Percentiles rank a stretch among this genome's conserved stretches.
phyloP scores from a whole-genome alignment of 1,284 basidiomycete genomes.

The Puccinia horiana region DNA sequence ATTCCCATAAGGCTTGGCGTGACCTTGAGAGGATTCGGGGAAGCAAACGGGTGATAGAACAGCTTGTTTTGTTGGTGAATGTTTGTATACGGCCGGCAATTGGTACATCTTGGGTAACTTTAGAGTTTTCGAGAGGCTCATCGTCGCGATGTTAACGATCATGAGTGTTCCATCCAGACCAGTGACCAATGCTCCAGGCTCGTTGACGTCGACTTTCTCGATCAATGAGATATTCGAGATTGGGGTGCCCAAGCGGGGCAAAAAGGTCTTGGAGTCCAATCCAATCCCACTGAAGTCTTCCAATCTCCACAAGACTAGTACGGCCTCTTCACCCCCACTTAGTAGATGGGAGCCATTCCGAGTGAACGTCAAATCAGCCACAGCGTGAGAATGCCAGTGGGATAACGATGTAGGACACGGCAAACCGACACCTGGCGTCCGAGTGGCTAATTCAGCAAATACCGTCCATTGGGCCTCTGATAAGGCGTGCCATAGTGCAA shows the following conservation, averaged over 20 bases:
- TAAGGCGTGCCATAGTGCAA: slow-evolving; percentile 49
- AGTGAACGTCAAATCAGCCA: slow-evolving; percentile 85
- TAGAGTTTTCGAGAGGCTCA: slow-evolving; percentile 69
- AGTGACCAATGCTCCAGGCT: slow-evolving; percentile 83
- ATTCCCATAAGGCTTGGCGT: slow-evolving; percentile 65
- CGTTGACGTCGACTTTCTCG: slow-evolving; percentile 66
- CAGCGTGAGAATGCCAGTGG: slow-evolving; percentile 97
- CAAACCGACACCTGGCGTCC: neutral
- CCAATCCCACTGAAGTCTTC: slow-evolving; percentile 60
- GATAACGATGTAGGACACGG: slow-evolving; percentile 68
- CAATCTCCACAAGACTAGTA: slow-evolving; percentile 92
- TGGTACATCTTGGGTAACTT: slow-evolving; percentile 53
- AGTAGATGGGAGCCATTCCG: slow-evolving; percentile 87
- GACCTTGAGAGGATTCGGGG: slow-evolving; percentile 64
- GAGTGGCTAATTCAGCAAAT: neutral
- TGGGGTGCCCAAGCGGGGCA: slow-evolving; percentile 87
- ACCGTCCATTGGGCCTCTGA: slow-evolving; percentile 36
- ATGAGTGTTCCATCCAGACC: slow-evolving; percentile 79
- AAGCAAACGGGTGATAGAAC: slow-evolving; percentile 63
- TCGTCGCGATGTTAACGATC: slow-evolving; percentile 73
- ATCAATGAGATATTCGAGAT: slow-evolving; percentile 67
- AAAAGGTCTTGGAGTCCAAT: slow-evolving; percentile 80
- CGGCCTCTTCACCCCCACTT: slow-evolving; percentile 93
- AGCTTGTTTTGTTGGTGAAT: neutral
- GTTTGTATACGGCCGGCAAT: slow-evolving; percentile 43